phyloP scores from a whole-genome alignment of 2,329 filamentous ascomycete species.

The Chlorencoelia australis region DNA sequence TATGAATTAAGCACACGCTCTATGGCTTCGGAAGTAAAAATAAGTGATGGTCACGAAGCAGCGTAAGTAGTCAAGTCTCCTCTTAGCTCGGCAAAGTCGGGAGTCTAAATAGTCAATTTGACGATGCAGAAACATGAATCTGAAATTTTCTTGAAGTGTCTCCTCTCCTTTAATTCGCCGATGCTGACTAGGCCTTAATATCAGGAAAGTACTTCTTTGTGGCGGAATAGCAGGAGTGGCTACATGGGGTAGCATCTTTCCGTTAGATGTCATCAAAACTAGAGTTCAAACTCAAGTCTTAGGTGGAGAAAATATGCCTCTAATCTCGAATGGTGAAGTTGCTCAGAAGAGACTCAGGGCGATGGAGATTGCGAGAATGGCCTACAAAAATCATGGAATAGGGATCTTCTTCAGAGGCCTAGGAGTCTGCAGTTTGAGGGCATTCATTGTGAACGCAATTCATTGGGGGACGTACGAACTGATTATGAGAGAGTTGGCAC shows the following conservation, averaged over 20 bases:
- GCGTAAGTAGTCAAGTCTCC: too few species aligned
- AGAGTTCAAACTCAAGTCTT: constrained; percentile 66
- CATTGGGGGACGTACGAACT: constrained; percentile 89
- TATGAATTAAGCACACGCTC: constrained; percentile 67
- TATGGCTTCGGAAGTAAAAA: constrained; percentile 28
- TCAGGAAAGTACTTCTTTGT: constrained; percentile 66
- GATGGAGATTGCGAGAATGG: constrained; percentile 51
- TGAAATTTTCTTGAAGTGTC: too few species aligned
- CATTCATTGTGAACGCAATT: constrained; percentile 90
- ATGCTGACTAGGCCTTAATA: too few species aligned
- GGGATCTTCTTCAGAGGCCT: constrained; percentile 63
- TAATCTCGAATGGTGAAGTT: constrained; percentile 25
- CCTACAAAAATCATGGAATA: constrained; percentile 54
- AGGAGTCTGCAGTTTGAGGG: constrained; percentile 71
- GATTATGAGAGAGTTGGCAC: constrained; percentile 54
- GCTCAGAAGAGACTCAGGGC: constrained; percentile 36
- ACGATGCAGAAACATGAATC: too few species aligned
- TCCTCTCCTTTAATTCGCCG: too few species aligned
- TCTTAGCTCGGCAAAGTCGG: too few species aligned
- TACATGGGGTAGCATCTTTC: constrained; percentile 86
- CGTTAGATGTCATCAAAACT: constrained; percentile 87
- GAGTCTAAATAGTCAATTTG: too few species aligned
- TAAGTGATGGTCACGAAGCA: constrained; percentile 33
- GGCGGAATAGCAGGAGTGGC: constrained; percentile 80
- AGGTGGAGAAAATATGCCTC: constrained; percentile 18